These are phyloP conservation scores for Grifola frondosa DNA, from an alignment of 1,284 basidiomycete species.

Conservation along the genomic window DNA sequence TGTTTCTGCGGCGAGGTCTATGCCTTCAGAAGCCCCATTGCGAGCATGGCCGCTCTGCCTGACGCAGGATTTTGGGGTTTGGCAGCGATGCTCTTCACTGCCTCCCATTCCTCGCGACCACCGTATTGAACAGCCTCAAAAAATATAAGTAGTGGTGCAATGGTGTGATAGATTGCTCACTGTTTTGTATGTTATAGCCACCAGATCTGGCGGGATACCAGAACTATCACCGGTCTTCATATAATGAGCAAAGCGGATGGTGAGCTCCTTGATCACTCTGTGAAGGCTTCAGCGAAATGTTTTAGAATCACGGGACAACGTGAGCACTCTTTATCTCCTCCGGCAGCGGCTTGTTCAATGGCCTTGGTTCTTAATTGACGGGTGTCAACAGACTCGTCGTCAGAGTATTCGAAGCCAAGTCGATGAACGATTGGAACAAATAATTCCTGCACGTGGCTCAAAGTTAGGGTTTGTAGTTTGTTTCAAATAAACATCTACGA, in stretches of 20 bases:
- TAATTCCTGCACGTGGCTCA: slow-evolving; percentile 46
- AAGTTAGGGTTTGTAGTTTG: not conserved
- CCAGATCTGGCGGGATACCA: slow-evolving; percentile 77
- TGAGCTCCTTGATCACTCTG: slow-evolving; percentile 76
- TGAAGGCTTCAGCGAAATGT: not conserved
- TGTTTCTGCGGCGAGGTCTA: slow-evolving; percentile 53
- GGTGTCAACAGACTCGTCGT: slow-evolving; percentile 70
- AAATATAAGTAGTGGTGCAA: not conserved
- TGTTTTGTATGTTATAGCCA: slow-evolving; percentile 49
- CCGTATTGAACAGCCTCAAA: slow-evolving; percentile 50
- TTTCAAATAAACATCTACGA: slow-evolving; percentile 20
- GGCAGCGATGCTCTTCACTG: slow-evolving; percentile 68
- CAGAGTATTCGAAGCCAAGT: slow-evolving; percentile 78
- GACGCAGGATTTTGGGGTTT: slow-evolving; percentile 75
- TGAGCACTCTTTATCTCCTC: slow-evolving; percentile 57
- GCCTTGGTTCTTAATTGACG: slow-evolving; percentile 79
- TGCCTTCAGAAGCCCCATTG: slow-evolving; percentile 48
- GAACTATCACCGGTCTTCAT: slow-evolving; percentile 76
- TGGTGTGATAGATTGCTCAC: slow-evolving; percentile 38
- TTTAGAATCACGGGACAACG: not conserved
- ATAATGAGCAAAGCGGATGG: slow-evolving; percentile 73
- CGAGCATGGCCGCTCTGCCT: slow-evolving; percentile 66
- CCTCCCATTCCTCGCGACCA: slow-evolving; percentile 77
- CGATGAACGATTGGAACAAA: slow-evolving; percentile 80
- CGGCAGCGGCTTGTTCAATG: slow-evolving; percentile 65